Evolutionary conservation across 495 filamentous ascomycete genomes (phyloP), one percentile per base, ranked within the genome.

Genomic region (Tuber borchii): DNA sequence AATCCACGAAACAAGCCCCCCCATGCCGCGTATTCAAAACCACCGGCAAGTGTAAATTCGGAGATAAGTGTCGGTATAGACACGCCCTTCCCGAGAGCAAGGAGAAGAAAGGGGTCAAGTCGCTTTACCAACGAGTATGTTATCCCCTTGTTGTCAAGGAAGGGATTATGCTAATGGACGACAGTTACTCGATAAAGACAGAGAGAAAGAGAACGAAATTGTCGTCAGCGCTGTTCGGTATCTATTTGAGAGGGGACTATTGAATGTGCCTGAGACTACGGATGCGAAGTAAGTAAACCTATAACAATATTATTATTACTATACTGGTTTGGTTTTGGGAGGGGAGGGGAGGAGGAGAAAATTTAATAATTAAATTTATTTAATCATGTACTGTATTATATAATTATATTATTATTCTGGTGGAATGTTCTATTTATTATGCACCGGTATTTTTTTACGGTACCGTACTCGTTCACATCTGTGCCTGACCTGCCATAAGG

Each of bases 121-220:
- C 87, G 69, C 83, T 89, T 42, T 85, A 86, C 69, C 86, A 88
- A 75, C 84, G 86, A 74, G 87, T 89, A 80, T 83, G 87, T 85
- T n/a, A 65, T 73, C 37, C 26, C n/a, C 44, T 65, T 40, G 19
- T 26, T 10, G 19, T 16, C 2, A 14, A 16, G 22, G 39, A 43
- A 6, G 19, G 19, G 7, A n/a, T 19, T 73, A 31, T 34, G 44
- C 20, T 69, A 7, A 72, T 73, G 75, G 79, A 72, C 76, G 77
- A 75, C 77, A 83, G 83, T 69, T 84, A 75, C 73, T 82, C 70
- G 83, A 83, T 70, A 61, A 83, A 19, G 83, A 84, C 34, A 73
- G 75, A 46, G 83, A 81, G 68, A 76, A 77, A 61, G 80, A 83
- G 69, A 82, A 83, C 72, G 75, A 69, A 22, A 40, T 79, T 34